A percentile compares a stretch with the other conserved stretches of the same genome.
Evolutionary conservation across 2,329 filamentous ascomycete species (phyloP).

Genomic region (Chlorencoelia australis): DNA sequence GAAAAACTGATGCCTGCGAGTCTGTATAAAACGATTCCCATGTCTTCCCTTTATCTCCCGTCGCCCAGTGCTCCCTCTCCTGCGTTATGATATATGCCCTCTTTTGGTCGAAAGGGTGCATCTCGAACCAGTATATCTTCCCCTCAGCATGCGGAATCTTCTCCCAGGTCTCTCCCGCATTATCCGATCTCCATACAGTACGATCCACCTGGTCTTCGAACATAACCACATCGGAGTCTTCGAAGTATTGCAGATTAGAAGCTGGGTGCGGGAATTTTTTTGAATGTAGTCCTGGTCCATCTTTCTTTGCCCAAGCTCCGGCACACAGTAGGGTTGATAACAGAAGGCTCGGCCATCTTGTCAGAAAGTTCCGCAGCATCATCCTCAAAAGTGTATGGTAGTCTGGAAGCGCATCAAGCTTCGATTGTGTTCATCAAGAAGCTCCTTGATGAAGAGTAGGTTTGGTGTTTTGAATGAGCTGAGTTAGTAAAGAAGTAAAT

Average conservation of each 20-base stretch:
- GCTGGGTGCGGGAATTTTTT: conserved; percentile 59
- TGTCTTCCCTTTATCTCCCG: conserved; percentile 68
- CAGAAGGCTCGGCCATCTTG: conserved; percentile 24
- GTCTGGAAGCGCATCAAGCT: conserved; percentile 25
- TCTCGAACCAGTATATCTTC: conserved; percentile 51
- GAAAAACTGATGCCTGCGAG: conserved; percentile 43
- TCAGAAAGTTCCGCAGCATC: conserved; percentile 21
- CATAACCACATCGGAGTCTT: conserved; percentile 74
- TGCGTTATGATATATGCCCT: conserved; percentile 73
- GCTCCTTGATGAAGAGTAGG: conserved; percentile 4
- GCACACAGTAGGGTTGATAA: conserved; percentile 20
- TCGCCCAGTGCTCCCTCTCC: conserved; percentile 67
- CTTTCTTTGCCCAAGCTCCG: conserved; percentile 24
- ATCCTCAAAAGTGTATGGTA: conserved; percentile 21
- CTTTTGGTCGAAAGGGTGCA: conserved; percentile 69
- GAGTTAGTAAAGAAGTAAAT: too few relatives aligned
- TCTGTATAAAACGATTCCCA: conserved; percentile 68
- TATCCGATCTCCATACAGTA: conserved; percentile 65
- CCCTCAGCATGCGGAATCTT: conserved; percentile 55
- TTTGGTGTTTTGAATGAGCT: not conserved
- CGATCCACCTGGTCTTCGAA: conserved; percentile 56
- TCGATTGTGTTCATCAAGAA: conserved; percentile 16
- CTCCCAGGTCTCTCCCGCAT: conserved; percentile 74
- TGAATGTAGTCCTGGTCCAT: conserved; percentile 51
- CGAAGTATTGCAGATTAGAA: conserved; percentile 73